Conservation (phyloP, 2,329 filamentous ascomycete species). For the Microsporum audouinii region DNA sequence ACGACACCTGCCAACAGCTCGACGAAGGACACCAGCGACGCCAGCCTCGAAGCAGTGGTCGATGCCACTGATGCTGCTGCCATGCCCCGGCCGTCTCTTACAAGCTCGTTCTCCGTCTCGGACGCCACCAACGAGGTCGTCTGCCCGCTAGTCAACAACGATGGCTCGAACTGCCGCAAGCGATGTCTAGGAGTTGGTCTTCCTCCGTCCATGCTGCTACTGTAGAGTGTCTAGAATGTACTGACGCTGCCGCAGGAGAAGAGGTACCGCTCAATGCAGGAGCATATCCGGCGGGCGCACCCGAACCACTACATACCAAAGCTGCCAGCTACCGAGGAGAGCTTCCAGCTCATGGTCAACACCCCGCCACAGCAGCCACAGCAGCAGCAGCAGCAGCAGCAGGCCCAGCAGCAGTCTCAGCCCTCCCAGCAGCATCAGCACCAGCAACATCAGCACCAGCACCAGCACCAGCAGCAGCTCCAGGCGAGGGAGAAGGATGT, state of each 20-base stretch:
- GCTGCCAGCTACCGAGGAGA: conserved; percentile 94
- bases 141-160: conserved; percentile 88
- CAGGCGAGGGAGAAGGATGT: conserved; percentile 38
- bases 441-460: conserved; percentile 65
- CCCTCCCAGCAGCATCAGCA: conserved; percentile 16
- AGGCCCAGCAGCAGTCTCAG: conserved; percentile 16
- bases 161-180: conserved; percentile 94
- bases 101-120: conserved; percentile 81
- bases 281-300: conserved; percentile 95
- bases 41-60: neutral
- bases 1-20: neutral
- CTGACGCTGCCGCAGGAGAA: conserved; percentile 57
- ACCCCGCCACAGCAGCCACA: conserved; percentile 66
- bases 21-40: neutral
- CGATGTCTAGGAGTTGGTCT: conserved; percentile 86
- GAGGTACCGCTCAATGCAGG: conserved; percentile 96
- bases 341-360: conserved; percentile 92
- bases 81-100: conserved; percentile 81
- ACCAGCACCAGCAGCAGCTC: neutral
- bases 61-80: conserved; percentile 4
- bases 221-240: neutral
- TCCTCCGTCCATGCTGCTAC: conserved; percentile 6
- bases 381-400: conserved; percentile 26
- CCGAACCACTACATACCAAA: conserved; percentile 96
- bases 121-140: conserved; percentile 93